A percentile compares a stretch with the other conserved stretches of the same genome.
phyloP scores from a whole-genome alignment of 1,139 yeast species.

The Schwanniomyces etchellsii region DNA sequence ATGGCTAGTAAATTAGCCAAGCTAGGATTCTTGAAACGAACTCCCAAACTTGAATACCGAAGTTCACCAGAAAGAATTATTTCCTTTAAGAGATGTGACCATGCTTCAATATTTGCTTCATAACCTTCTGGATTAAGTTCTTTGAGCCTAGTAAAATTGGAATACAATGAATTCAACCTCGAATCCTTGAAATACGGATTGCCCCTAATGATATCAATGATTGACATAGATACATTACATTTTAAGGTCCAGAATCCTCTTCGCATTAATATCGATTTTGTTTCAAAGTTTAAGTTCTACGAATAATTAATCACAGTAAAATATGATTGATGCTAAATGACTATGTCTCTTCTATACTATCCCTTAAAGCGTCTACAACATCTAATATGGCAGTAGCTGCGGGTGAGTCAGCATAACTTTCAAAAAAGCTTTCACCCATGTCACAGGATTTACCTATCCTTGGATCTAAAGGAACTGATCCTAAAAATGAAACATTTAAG shows the following conservation, averaged over 20 bases:
- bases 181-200: constrained; percentile 35
- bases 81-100: constrained; percentile 34
- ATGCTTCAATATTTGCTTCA: constrained; percentile 62
- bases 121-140: constrained; percentile 63
- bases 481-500: constrained; percentile 69
- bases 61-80: constrained; percentile 14
- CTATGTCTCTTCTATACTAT: constrained; percentile 29
- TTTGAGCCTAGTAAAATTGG: constrained; percentile 49
- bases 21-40: constrained; percentile 10
- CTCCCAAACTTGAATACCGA: constrained; percentile 12
- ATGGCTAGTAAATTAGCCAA: constrained; percentile 16
- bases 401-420: constrained; percentile 84
- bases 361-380: constrained; percentile 65
- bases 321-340: too few relatives aligned
- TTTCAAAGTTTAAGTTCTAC: constrained; percentile 1
- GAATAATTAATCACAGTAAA: constrained; percentile 9
- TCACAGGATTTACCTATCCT: constrained; percentile 89
- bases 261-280: neutral
- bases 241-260: neutral
- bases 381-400: constrained; percentile 83
- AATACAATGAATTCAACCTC: constrained; percentile 58
- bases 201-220: constrained; percentile 12
- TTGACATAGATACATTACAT: constrained; percentile 1
- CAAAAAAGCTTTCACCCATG: constrained; percentile 80
- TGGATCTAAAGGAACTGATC: constrained; percentile 94